phyloP scores from a whole-genome alignment of 768 basidiomycete species.

The Boletus rubroflammeus region DNA sequence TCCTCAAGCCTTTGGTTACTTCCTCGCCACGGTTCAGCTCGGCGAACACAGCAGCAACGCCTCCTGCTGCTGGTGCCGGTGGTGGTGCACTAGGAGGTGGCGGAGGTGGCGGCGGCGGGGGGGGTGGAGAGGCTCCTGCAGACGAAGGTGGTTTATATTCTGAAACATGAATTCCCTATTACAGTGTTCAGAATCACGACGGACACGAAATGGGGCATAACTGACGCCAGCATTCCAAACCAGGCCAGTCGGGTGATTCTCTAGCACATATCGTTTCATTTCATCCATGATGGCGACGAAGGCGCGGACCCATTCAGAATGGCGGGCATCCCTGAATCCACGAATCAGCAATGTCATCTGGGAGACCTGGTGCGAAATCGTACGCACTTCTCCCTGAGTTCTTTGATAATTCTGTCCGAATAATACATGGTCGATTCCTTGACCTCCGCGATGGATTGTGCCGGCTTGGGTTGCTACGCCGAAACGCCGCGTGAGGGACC shows the following conservation, averaged over 20 bases:
- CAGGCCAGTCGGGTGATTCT: constrained; percentile 83
- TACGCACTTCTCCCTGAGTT: constrained; percentile 86
- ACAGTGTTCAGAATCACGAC: neutral
- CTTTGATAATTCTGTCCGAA: constrained; percentile 85
- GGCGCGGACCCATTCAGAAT: constrained; percentile 82
- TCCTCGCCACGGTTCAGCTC: constrained; percentile 86
- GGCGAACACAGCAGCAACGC: constrained; percentile 81
- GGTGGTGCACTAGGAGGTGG: constrained; percentile 41
- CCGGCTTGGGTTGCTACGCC: constrained; percentile 69
- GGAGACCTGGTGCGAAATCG: neutral
- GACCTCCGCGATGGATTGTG: constrained; percentile 70
- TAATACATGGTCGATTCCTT: constrained; percentile 89
- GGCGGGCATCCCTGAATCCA: constrained; percentile 70
- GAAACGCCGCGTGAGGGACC: neutral
- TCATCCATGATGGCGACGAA: constrained; percentile 72
- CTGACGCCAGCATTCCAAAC: constrained; percentile 83
- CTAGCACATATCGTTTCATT: constrained; percentile 76
- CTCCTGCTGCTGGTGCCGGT: constrained; percentile 46
- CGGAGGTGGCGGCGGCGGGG: constrained; percentile 57
- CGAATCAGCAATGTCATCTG: constrained; percentile 2
- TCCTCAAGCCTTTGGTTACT: constrained; percentile 86
- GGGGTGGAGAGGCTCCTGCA: constrained; percentile 31
- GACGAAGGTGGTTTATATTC: constrained; percentile 44
- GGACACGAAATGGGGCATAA: neutral
- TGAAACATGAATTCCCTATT: constrained; percentile 54